These are phyloP conservation scores for Beauveria caledonica DNA, from an alignment of 2,329 filamentous ascomycete species.

Conservation along the genomic window DNA sequence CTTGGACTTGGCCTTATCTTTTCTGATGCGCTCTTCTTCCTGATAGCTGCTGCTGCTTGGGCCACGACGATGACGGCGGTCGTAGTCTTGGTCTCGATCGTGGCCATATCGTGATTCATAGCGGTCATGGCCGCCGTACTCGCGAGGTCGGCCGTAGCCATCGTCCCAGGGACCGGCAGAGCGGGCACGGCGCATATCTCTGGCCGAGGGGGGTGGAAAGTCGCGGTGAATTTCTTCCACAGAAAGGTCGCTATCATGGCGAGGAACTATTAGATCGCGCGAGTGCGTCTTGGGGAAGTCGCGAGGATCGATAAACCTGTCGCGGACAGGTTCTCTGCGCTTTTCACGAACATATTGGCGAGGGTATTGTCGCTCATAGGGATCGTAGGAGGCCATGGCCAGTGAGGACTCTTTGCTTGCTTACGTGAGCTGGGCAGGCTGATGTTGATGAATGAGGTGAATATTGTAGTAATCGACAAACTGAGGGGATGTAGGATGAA, in stretches of 20 bases:
- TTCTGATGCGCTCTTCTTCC: conserved; percentile 48
- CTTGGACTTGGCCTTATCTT: conserved; percentile 43
- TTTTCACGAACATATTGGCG: conserved; percentile 47
- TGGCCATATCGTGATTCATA: conserved; percentile 29
- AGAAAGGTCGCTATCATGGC: conserved; percentile 65
- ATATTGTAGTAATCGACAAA: not conserved
- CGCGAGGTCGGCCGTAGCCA: conserved; percentile 35
- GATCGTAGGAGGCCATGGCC: conserved; percentile 42
- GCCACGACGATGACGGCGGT: conserved; percentile 37
- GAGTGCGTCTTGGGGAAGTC: conserved; percentile 39
- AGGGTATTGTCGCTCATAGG: conserved; percentile 44
- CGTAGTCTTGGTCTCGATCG: conserved; percentile 25
- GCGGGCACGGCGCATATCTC: conserved; percentile 51
- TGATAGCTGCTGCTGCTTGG: conserved; percentile 46
- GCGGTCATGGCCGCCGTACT: conserved; percentile 40
- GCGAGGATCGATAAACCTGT: conserved; percentile 45
- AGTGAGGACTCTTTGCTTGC: not conserved
- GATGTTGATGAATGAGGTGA: not conserved
- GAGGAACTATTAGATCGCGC: conserved; percentile 49
- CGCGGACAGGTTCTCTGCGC: conserved; percentile 41
- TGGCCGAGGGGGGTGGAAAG: conserved; percentile 61
- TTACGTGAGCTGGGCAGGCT: conserved; percentile 24
- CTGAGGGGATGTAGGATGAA: conserved; percentile 1
- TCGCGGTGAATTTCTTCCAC: conserved; percentile 79
- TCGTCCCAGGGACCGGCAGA: conserved; percentile 57